phyloP scores from a whole-genome alignment of 768 basidiomycete species.

The Psilocybe cubensis region DNA sequence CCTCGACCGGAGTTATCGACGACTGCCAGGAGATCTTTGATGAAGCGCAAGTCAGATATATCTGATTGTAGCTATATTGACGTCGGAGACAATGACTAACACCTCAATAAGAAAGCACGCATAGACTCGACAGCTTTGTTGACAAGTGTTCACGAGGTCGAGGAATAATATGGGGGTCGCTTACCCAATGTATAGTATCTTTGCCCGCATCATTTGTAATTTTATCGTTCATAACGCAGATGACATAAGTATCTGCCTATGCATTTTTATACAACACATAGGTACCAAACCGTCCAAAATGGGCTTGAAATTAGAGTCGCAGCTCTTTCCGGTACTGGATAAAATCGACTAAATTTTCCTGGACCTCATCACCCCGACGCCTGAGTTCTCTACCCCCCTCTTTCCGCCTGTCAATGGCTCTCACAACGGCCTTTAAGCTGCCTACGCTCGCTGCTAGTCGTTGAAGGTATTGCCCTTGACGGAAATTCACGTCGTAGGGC shows the following conservation, averaged over 20 bases:
- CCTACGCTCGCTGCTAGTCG: conserved; percentile 63
- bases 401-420: conserved; percentile 67
- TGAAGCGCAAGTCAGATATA: no score
- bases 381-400: conserved; percentile 68
- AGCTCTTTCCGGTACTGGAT: conserved; percentile 71
- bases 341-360: conserved; percentile 78
- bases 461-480: conserved; percentile 58
- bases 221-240: no score
- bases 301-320: conserved; percentile 27
- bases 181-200: no score
- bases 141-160: no score
- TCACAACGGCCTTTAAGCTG: conserved; percentile 62
- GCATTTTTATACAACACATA: not conserved
- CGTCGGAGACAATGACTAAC: no score
- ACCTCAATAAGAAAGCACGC: no score
- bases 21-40: no score
- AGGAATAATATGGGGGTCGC: no score
- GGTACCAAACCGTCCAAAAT: not conserved
- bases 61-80: no score
- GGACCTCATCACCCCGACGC: conserved; percentile 73
- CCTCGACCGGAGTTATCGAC: no score
- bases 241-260: not conserved
- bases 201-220: no score
- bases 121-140: no score
- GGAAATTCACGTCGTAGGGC: conserved; percentile 83